These are phyloP conservation scores for Castanea mollissima DNA, from an alignment of 306 rosid genomes.

Conservation along the genomic window DNA sequence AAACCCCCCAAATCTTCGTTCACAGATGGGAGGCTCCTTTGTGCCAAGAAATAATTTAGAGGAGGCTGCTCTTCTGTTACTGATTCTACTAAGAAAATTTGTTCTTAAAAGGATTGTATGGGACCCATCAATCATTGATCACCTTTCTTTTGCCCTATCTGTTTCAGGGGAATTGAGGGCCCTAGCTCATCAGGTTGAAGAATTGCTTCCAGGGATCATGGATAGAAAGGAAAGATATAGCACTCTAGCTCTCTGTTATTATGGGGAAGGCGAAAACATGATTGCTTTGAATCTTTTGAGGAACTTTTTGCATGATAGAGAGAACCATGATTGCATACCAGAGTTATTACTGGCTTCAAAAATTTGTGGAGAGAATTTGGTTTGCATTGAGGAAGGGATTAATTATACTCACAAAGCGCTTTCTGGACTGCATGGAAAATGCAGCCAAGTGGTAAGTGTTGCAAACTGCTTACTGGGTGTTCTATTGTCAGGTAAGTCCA, in stretches of 20 bases:
- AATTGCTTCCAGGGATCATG: conserved; percentile 66
- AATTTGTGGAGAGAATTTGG: conserved; percentile 63
- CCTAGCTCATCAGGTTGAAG: conserved; percentile 69
- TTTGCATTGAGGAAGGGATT: conserved; percentile 66
- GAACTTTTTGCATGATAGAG: conserved; percentile 55
- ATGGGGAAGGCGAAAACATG: conserved; percentile 57
- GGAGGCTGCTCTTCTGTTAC: conserved; percentile 81
- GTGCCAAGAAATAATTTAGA: conserved; percentile 85
- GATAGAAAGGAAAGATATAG: conserved; percentile 51
- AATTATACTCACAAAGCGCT: conserved; percentile 49
- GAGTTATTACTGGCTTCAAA: conserved; percentile 76
- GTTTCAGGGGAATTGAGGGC: conserved; percentile 59
- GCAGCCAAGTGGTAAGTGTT: conserved; percentile 50
- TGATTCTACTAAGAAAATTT: conserved; percentile 57
- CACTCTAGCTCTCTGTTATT: conserved; percentile 73
- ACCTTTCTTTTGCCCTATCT: conserved; percentile 76
- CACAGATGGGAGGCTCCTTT: conserved; percentile 76
- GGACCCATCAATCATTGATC: conserved; percentile 80
- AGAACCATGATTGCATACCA: conserved; percentile 43
- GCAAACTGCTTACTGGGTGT: conserved; percentile 74
- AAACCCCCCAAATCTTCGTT: conserved; percentile 71
- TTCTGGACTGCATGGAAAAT: conserved; percentile 50
- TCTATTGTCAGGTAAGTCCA: conserved; percentile 62
- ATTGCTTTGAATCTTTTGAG: conserved; percentile 75
- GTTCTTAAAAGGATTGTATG: conserved; percentile 50